Conservation (phyloP, 129 eudicot species). For the Sambucus nigra region DNA sequence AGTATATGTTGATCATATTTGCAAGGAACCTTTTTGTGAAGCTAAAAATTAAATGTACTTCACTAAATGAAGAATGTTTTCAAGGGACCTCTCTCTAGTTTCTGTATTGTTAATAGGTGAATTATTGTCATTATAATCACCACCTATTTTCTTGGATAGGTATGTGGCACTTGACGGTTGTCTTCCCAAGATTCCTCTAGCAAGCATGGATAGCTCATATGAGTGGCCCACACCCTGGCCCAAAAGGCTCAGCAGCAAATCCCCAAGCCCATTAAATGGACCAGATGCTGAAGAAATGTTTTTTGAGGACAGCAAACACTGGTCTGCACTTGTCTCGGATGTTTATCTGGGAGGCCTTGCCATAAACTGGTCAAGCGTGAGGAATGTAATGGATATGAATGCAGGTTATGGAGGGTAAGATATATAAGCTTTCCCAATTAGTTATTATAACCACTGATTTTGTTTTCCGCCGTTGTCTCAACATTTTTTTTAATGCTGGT, state of each 20-base stretch:
- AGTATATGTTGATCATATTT: too few relatives aligned
- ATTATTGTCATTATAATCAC: slow-evolving; percentile 5
- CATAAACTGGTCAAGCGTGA: slow-evolving; percentile 68
- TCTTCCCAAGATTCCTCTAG: slow-evolving; percentile 41
- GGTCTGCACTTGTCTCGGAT: slow-evolving; percentile 72
- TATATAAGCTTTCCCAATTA: not conserved
- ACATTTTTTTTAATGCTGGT: slow-evolving; percentile 3
- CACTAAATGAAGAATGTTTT: too few relatives aligned
- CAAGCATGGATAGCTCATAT: slow-evolving; percentile 14
- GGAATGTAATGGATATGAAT: slow-evolving; percentile 97
- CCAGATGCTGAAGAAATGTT: slow-evolving; percentile 44
- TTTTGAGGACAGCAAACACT: slow-evolving; percentile 53
- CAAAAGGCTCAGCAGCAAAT: slow-evolving; percentile 56
- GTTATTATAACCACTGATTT: not conserved
- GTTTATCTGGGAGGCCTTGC: slow-evolving; percentile 55
- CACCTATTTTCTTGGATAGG: slow-evolving; percentile 30
- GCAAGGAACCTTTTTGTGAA: too few relatives aligned
- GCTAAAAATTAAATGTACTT: too few relatives aligned
- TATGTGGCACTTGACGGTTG: slow-evolving; percentile 72
- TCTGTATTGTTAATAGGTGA: not conserved
- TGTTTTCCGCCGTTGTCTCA: not conserved
- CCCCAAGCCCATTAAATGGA: slow-evolving; percentile 42
- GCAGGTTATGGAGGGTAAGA: slow-evolving; percentile 98
- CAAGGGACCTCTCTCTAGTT: not conserved
- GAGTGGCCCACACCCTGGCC: slow-evolving; percentile 94